Evolutionary conservation across 2,329 filamentous ascomycete genomes (phyloP), one percentile per base, ranked within the genome.

Genomic region (Beauveria bassiana): DNA sequence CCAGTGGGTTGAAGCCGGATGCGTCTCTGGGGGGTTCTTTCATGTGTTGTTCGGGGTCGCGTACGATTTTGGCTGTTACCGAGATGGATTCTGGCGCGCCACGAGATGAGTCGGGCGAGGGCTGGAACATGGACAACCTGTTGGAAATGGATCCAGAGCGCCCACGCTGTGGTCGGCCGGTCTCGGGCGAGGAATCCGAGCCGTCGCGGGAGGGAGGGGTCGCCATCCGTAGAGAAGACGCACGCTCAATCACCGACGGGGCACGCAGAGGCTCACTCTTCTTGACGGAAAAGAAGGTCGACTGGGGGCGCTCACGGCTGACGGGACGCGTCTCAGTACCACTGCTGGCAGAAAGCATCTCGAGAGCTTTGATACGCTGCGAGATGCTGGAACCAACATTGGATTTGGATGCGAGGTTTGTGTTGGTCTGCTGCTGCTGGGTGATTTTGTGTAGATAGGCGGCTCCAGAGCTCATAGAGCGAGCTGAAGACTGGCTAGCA

Each of bases 351-450:
- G 87, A 81, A 66, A 95, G 81, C 73, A 91, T 93, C 71, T 96
- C 90, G 59, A 99, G 79, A 7, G 93, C 92, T 74, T 96, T 96
- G 72, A 98, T 98, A 47, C 95, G 88, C 72, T 93, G 91, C 3
- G 93, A 96, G 64, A 99, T 97, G 67, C 91, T 92, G 9, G 90
- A 92, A 8, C 91, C 93, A 26, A 98, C 84, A 68, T 90, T 95
- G 66, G 87, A 81, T 72, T 93, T 96, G 61, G 71, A 73, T 52
- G 81, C 77, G 55, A 88, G 70, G 57, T 81, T 80, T 34, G 52
- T 38, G 16, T 82, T 71, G 16, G 73, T 74, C 50, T 70, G 72
- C 34, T 78, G 74, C 66, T 84, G 82, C 64, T 81, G 83, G 8
- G 77, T 77, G 53, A 82, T 75, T 63, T 78, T 82, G 66, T 83